phyloP scores from a whole-genome alignment of 495 filamentous ascomycete genomes.

The Penicillium psychrofluorescens region DNA sequence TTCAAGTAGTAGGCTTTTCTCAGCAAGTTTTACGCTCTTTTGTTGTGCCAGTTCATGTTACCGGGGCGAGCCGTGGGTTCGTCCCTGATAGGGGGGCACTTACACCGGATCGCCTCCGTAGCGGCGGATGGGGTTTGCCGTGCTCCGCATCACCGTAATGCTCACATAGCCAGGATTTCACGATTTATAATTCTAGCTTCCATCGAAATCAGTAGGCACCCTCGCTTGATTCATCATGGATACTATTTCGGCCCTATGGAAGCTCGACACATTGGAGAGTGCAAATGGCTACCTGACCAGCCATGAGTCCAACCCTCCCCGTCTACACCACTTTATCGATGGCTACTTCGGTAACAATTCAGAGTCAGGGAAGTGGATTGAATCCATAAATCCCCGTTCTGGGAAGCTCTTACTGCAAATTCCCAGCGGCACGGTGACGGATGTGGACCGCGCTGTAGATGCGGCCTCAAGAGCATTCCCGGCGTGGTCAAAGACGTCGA shows the following conservation, averaged over 20 bases:
- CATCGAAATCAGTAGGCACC: too few relatives aligned
- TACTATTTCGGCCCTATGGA: constrained; percentile 4
- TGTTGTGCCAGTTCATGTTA: too few relatives aligned
- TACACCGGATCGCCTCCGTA: too few relatives aligned
- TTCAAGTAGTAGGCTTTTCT: too few relatives aligned
- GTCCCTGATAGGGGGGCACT: too few relatives aligned
- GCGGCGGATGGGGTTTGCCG: too few relatives aligned
- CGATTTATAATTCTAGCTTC: too few relatives aligned
- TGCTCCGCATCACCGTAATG: too few relatives aligned
- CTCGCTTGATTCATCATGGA: not conserved
- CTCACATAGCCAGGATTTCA: too few relatives aligned
- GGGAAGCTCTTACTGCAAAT: constrained; percentile 3
- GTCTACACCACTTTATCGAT: constrained; percentile 8
- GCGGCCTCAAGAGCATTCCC: constrained; percentile 9
- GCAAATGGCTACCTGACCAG: constrained; percentile 1
- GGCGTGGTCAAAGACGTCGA: constrained; percentile 6
- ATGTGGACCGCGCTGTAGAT: constrained; percentile 6
- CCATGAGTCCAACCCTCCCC: constrained; percentile 1
- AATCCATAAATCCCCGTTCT: constrained; percentile 8
- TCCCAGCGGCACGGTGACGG: constrained; percentile 1
- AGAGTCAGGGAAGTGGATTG: constrained; percentile 2
- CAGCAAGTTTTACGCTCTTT: too few relatives aligned
- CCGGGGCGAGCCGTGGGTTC: too few relatives aligned
- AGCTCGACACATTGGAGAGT: constrained; percentile 1
- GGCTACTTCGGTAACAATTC: constrained; percentile 1